Percentiles rank a stretch among this genome's conserved stretches.
phyloP scores from a whole-genome alignment of 768 basidiomycete species.

The Lactifluus echinatus region DNA sequence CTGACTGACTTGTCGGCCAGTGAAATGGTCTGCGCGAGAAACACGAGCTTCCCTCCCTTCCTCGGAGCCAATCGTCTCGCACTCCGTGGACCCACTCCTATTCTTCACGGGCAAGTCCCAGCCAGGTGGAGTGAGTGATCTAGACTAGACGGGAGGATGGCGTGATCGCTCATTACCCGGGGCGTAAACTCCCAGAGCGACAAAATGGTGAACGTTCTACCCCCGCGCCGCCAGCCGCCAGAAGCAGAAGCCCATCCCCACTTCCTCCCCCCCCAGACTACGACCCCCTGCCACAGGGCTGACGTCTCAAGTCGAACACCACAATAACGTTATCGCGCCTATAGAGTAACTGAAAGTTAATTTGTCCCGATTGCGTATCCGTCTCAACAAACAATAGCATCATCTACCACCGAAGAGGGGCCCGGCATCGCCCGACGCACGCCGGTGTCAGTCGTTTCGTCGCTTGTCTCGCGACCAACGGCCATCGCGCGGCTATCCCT shows the following conservation, averaged over 20 bases:
- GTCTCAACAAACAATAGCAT: not conserved
- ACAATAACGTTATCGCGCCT: constrained; percentile 18
- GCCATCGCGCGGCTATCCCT: not conserved
- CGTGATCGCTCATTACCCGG: not conserved
- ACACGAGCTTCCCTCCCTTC: constrained; percentile 17
- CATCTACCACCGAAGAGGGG: not conserved
- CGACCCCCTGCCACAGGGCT: too few species aligned
- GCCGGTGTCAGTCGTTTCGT: not conserved
- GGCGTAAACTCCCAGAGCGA: not conserved
- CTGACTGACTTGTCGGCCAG: constrained; percentile 13
- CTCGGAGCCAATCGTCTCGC: constrained; percentile 5
- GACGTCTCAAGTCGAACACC: constrained; percentile 15
- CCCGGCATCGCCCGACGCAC: constrained; percentile 14
- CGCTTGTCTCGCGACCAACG: not conserved
- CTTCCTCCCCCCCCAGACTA: not conserved
- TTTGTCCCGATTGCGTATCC: constrained; percentile 18
- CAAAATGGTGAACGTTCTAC: constrained; percentile 14
- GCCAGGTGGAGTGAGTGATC: not conserved
- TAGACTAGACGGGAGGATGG: not conserved
- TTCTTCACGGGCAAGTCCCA: not conserved
- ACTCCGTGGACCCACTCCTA: not conserved
- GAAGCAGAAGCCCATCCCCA: constrained; percentile 4
- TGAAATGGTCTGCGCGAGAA: constrained; percentile 5
- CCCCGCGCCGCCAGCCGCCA: constrained; percentile 19
- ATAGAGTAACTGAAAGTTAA: constrained; percentile 8